Conservation (phyloP, 306 rosid species). For the Oemleria cerasiformis region DNA sequence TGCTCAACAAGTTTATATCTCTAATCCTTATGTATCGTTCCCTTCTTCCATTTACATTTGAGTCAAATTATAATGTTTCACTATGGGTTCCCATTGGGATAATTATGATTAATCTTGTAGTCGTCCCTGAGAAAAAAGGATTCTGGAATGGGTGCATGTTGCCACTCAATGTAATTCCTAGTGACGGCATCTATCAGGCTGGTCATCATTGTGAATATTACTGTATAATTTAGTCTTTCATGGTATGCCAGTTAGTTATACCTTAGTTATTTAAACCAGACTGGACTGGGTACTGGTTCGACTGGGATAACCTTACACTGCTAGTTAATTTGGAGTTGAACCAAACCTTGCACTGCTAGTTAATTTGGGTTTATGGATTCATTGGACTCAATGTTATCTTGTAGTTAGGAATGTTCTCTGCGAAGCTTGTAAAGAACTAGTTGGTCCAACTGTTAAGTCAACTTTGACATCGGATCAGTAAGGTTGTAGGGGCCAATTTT, state of each 20-base stretch:
- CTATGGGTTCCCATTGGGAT: conserved; percentile 16
- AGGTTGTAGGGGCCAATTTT: background rate
- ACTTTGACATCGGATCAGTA: background rate
- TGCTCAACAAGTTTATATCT: conserved; percentile 11
- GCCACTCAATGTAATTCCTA: conserved; percentile 17
- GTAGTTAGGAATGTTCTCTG: background rate
- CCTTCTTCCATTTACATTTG: conserved; percentile 22
- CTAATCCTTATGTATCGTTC: conserved; percentile 15
- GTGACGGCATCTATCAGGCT: conserved; percentile 26
- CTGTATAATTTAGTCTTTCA: background rate
- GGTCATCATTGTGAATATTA: conserved; percentile 1
- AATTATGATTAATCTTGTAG: conserved; percentile 28
- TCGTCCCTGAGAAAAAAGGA: conserved; percentile 6
- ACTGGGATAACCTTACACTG: background rate
- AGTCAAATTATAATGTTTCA: conserved; percentile 6
- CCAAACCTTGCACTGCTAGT: background rate
- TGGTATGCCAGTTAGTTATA: background rate
- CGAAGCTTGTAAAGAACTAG: background rate
- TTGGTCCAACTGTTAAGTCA: background rate
- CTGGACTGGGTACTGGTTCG: background rate
- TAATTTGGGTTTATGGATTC: background rate
- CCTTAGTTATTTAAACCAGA: background rate
- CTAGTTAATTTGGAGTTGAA: no score
- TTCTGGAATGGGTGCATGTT: conserved; percentile 2
- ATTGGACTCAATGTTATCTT: background rate